These are phyloP conservation scores for Paramecium octaurelia DNA, from an alignment of 73 alveolate genomes.

Conservation along the genomic window DNA sequence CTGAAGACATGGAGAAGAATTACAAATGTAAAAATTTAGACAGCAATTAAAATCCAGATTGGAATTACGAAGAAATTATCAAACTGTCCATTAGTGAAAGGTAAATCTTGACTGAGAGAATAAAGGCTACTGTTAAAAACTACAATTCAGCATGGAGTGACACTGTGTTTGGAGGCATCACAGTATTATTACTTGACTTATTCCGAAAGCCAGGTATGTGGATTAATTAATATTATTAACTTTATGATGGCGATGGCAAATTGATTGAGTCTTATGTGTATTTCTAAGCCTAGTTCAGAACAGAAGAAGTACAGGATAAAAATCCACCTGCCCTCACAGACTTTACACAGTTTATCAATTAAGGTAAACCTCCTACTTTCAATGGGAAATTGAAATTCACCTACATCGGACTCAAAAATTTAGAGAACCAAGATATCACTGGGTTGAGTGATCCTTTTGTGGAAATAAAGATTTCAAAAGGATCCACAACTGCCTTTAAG, in stretches of 20 bases:
- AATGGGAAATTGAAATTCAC: slow-evolving; percentile 28
- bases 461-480: slow-evolving; percentile 45
- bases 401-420: not conserved
- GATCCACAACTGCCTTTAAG: not conserved
- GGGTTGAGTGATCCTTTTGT: slow-evolving; percentile 53
- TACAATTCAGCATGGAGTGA: not conserved
- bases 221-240: slow-evolving; percentile 38
- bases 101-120: not conserved
- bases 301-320: not conserved
- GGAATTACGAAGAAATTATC: slow-evolving; percentile 26
- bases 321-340: not conserved
- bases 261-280: not conserved
- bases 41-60: slow-evolving; percentile 31
- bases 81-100: not conserved
- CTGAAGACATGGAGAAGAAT: not conserved
- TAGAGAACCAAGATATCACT: not conserved
- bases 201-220: slow-evolving; percentile 17
- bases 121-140: not conserved
- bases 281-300: slow-evolving; percentile 1
- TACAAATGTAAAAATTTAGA: slow-evolving; percentile 18
- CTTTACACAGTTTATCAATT: not conserved
- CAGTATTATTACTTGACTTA: not conserved
- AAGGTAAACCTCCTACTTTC: slow-evolving; percentile 30
- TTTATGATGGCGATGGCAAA: slow-evolving; percentile 52
- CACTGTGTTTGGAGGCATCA: slow-evolving; percentile 4